Evolutionary conservation across 176 grass and related monocot species (phyloP).

Genomic region (Oryza glaberrima): DNA sequence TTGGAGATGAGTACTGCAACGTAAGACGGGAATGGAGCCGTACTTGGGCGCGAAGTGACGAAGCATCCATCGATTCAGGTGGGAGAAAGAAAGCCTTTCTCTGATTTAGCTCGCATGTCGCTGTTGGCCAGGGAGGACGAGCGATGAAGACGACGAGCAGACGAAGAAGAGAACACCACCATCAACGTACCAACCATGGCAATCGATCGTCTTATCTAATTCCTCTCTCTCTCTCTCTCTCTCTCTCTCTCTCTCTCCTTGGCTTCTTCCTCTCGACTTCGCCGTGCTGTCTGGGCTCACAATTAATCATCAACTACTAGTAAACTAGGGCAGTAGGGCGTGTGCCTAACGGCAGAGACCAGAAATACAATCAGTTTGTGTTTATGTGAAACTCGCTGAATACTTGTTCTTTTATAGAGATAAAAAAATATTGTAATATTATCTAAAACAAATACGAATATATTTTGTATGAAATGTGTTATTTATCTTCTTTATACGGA

Average conservation of each 20-base stretch:
- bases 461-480: no score
- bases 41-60: background rate
- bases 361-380: no score
- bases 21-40: background rate
- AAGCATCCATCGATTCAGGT: background rate
- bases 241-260: background rate
- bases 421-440: no score
- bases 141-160: background rate
- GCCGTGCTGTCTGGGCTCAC: background rate
- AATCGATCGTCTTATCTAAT: background rate
- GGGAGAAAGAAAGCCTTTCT: background rate
- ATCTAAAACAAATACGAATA: no score
- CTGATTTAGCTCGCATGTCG: constrained; percentile 30
- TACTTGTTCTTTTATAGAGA: no score
- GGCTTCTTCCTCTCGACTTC: background rate
- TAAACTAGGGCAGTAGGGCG: no score
- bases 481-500: no score
- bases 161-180: constrained; percentile 20
- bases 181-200: constrained; percentile 38
- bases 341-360: background rate
- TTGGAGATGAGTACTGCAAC: background rate
- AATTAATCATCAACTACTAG: background rate
- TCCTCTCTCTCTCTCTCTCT: background rate
- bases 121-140: constrained; percentile 22
- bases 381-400: no score